Evolutionary conservation across 177 flowering plant genomes (phyloP).

Genomic region (Vitis hybrid): DNA sequence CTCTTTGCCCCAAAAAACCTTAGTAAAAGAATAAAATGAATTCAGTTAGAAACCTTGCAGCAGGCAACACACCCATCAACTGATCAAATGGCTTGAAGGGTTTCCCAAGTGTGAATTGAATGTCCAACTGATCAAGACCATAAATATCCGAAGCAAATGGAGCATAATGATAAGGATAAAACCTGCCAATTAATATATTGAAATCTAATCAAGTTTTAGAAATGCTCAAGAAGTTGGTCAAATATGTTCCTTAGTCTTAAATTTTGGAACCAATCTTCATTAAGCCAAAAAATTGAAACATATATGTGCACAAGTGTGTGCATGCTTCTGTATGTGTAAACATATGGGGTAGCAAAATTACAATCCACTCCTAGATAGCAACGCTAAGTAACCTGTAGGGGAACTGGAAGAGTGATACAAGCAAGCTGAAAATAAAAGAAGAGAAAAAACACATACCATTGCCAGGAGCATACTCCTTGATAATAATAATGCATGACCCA

Average conservation of each 20-base stretch:
- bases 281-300: no score
- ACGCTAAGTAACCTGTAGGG: no score
- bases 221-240: background rate
- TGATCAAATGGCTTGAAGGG: conserved; percentile 66
- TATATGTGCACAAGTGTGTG: no score
- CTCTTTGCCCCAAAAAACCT: no score
- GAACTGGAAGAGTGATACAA: background rate
- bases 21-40: background rate
- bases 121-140: conserved; percentile 36
- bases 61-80: conserved; percentile 57
- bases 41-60: conserved; percentile 42
- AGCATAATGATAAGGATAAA: conserved; percentile 64
- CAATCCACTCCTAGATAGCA: no score
- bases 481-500: conserved; percentile 66
- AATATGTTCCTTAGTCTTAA: no score
- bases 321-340: no score
- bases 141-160: conserved; percentile 63
- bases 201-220: background rate
- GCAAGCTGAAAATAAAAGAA: background rate
- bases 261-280: no score
- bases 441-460: conserved; percentile 32
- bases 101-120: conserved; percentile 40
- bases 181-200: conserved; percentile 34
- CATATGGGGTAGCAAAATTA: no score
- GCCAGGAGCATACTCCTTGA: conserved; percentile 62